Conservation (phyloP, 2,329 filamentous ascomycete genomes). For the Shiraia bambusicola region DNA sequence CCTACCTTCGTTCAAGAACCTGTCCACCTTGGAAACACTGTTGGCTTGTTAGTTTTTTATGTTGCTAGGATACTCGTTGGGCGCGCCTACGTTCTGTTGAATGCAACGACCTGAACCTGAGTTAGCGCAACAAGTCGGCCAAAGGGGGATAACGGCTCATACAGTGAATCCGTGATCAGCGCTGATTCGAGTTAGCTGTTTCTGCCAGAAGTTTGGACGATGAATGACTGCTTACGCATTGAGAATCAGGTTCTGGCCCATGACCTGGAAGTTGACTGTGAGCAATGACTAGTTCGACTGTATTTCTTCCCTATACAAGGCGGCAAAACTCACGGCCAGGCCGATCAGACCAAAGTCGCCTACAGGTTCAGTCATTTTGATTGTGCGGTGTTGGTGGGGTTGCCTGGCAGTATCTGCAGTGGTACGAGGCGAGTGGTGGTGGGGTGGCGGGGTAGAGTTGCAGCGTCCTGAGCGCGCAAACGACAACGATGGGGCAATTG, state of each 20-base stretch:
- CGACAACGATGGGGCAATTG: constrained; percentile 27
- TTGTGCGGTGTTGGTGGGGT: constrained; percentile 12
- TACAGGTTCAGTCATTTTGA: constrained; percentile 44
- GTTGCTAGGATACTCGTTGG: neutral
- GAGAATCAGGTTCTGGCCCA: constrained; percentile 59
- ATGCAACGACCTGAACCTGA: constrained; percentile 68
- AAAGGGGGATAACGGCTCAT: constrained; percentile 8
- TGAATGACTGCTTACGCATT: constrained; percentile 48
- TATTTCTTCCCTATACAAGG: neutral
- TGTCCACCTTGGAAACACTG: constrained; percentile 89
- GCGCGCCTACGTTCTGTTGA: constrained; percentile 75
- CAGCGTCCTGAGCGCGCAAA: constrained; percentile 35
- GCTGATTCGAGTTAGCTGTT: constrained; percentile 34
- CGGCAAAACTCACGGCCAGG: constrained; percentile 46
- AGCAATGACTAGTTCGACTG: constrained; percentile 15
- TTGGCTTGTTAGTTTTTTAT: constrained; percentile 24
- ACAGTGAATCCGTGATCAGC: constrained; percentile 74
- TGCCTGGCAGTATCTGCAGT: constrained; percentile 6
- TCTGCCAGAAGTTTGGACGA: constrained; percentile 11
- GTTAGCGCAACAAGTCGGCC: constrained; percentile 19
- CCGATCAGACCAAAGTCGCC: constrained; percentile 57
- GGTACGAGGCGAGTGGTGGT: constrained; percentile 21
- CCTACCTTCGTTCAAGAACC: constrained; percentile 73
- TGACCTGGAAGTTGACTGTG: constrained; percentile 35
- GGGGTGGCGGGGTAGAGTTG: constrained; percentile 34